Base-by-base conservation (phyloP, 192 early-diverging fungal species). In the Coemansia sp. region DNA sequence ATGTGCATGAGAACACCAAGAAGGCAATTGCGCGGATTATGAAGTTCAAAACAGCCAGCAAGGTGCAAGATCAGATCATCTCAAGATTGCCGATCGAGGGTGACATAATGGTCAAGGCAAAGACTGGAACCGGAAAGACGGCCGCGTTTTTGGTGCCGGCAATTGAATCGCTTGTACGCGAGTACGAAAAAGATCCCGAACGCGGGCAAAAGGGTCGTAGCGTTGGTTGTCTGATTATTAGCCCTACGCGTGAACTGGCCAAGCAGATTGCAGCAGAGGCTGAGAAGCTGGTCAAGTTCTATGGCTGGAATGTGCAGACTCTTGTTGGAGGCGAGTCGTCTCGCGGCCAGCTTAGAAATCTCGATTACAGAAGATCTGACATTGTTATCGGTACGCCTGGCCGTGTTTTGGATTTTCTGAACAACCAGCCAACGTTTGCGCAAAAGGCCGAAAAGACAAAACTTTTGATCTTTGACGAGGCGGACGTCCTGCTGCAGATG, bases 51-150 rank as follows among this genome's bases (percentile, higher is more conserved):
- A 71, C 71, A 10, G 92, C 93, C 83, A 89, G 92, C 53, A 79
- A 85, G 61, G 93, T 96, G 4, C 95, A 98, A 65, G 66, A 88
- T 27, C 84, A 85, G 64, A 89, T 98, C n/a, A 69, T 93, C 38
- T 82, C 80, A 6, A 68, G 80, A 30, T 61, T 92, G 30, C 90
- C 91, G 18, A 83, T 86, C 19, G 72, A 82, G 14, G 66, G 64
- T 9, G 96, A 98, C 64, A 80, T 98, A 57, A 86, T 98, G 73
- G 90, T 96, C 58, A 89, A 93, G 59, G 93, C 95, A 9, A 96
- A 97, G 76, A 98, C 96, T 12, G 96, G 96, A 63, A 96, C 95
- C 0, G 96, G 96, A 42, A 98, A 98, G 72, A 98, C 94, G 0
- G 71, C 93, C 17, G 96, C 93, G n/a, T 98, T 98, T 56, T 70